Percentiles rank a stretch among this genome's conserved stretches.
phyloP scores from a whole-genome alignment of 768 basidiomycete genomes.

The Lactifluus echinatus region DNA sequence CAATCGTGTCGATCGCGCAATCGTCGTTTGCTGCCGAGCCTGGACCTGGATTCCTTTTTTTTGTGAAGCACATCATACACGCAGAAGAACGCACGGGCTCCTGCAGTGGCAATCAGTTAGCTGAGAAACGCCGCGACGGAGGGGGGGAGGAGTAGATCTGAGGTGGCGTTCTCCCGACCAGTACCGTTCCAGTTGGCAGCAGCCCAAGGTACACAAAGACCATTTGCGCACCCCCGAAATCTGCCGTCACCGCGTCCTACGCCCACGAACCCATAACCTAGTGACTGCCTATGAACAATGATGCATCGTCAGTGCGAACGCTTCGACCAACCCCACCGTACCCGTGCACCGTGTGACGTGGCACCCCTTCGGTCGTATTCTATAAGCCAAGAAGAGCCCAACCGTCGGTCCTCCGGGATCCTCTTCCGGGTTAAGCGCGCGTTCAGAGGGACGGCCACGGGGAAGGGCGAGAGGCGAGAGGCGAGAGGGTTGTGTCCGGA shows the following conservation, averaged over 20 bases:
- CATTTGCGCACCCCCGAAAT: constrained; percentile 2
- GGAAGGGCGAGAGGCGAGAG: not conserved
- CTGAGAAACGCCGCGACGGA: too few species aligned
- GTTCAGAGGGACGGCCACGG: not conserved
- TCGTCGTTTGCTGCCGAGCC: not conserved
- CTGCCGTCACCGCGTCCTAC: not conserved
- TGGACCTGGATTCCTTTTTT: too few species aligned
- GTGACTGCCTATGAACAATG: not conserved
- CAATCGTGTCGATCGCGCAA: not conserved
- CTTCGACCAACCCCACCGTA: not conserved
- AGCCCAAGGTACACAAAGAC: not conserved
- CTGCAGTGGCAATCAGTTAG: not conserved
- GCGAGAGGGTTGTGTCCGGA: not conserved
- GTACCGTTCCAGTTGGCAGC: not conserved
- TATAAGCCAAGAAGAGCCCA: not conserved
- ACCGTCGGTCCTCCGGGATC: not conserved
- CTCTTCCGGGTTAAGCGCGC: not conserved
- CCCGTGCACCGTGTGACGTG: constrained; percentile 6
- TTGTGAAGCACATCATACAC: not conserved
- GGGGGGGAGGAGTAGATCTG: not conserved
- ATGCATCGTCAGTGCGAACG: not conserved
- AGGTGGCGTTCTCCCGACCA: not conserved
- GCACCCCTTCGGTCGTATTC: not conserved
- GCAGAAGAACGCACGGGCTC: not conserved
- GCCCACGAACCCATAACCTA: not conserved